Conservation (phyloP, 148 eudicot genomes). For the Rhododendron mucronatum region DNA sequence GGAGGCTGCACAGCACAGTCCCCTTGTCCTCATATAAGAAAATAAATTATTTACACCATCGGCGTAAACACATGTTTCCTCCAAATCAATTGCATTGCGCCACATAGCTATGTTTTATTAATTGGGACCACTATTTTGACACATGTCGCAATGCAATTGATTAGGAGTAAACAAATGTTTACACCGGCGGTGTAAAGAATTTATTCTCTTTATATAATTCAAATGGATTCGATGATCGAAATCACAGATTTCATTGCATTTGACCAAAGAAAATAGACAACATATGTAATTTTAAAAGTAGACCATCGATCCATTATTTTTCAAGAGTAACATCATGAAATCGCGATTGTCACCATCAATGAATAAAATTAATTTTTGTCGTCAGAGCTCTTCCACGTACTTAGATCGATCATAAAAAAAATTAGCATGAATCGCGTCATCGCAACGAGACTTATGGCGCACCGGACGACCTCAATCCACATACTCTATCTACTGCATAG, state of each 20-base stretch:
- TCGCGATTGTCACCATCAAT: not conserved
- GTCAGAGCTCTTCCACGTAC: not conserved
- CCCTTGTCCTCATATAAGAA: no score
- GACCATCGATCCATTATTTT: not conserved
- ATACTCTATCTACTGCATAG: not conserved
- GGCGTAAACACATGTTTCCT: no score
- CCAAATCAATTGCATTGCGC: no score
- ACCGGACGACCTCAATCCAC: not conserved
- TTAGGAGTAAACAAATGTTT: no score
- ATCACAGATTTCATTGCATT: not conserved
- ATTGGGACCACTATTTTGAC: no score
- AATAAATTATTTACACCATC: no score
- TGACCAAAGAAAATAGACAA: not conserved
- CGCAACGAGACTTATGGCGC: no score
- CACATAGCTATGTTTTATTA: no score
- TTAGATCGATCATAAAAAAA: not conserved
- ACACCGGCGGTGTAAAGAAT: no score
- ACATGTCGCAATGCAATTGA: no score
- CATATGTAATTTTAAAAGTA: not conserved
- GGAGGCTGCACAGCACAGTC: no score
- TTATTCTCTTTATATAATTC: no score
- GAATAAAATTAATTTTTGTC: not conserved
- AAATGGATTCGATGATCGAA: not conserved
- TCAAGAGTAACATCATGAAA: not conserved
- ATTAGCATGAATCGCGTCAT: not conserved